Evolutionary conservation across 164 flowering plant genomes (phyloP), one percentile per base, ranked within the genome.

Genomic region (Stephania cephalantha): DNA sequence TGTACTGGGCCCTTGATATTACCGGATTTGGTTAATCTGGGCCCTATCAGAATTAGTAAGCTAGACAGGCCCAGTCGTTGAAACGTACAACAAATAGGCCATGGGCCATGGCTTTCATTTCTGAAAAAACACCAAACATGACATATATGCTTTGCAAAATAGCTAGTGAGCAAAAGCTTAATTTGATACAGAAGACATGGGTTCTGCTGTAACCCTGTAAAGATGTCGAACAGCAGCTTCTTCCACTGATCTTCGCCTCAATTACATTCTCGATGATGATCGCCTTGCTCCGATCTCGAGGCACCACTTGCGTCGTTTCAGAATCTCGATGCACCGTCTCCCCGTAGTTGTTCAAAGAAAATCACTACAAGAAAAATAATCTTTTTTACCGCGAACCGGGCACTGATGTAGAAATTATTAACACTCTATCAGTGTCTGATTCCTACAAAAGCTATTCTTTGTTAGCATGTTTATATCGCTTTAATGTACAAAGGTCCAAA

Each of bases 211-310:
- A 45, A n/a, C 13, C 22, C 48, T 2, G 42, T 35, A 35, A 35
- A 35, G 42, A 0, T 35, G 42, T 35, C 42, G 42, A 35, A 35
- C 3, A 35, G 42, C 42, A 35, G 42, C 42, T 35, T 35, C 42
- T 35, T 35, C 42, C 42, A 35, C 42, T 20, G 20, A 35, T 45
- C 9, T 73, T 46, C 66, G 61, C 46, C n/a, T 80, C 76, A 48
- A 80, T 2, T 5, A 81, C 78, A 31, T 83, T 71, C 29, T 85
- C 88, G 20, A 87, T 78, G 67, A 85, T 82, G 5, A 86, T 85
- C 76, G 86, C 82, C 72, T 85, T 87, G 55, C 85, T 84, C 8
- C 76, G 76, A 15, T 76, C 80, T 25, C 74, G 70, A 0, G 77
- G 71, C 35, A 83, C 73, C 10, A 83, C 79, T 75, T 85, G 75